phyloP scores from a whole-genome alignment of 169 alveolate species.

The Plasmodium knowlesi region DNA sequence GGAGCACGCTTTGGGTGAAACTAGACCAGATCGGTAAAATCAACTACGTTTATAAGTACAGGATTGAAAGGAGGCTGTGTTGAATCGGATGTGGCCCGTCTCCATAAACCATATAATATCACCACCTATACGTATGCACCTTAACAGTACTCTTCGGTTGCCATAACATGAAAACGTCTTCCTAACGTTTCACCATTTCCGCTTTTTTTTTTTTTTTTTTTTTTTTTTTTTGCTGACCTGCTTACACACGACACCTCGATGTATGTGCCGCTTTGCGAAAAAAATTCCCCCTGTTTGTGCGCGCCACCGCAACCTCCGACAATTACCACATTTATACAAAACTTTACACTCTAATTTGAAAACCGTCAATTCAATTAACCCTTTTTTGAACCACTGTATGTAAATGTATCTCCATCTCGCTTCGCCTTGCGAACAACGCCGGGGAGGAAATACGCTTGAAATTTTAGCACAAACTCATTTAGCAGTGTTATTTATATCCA shows the following conservation, averaged over 20 bases:
- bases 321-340: not conserved
- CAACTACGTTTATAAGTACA: not conserved
- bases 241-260: not conserved
- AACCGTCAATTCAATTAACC: not conserved
- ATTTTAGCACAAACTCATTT: not conserved
- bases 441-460: constrained; percentile 1
- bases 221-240: not conserved
- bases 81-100: not conserved
- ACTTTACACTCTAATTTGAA: not conserved
- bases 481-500: not conserved
- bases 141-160: not conserved
- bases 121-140: not conserved
- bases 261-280: not conserved
- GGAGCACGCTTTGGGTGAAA: not conserved
- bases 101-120: not conserved
- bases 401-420: not conserved
- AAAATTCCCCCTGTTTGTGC: not conserved
- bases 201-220: not conserved
- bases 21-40: not conserved
- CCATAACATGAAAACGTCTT: not conserved
- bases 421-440: not conserved
- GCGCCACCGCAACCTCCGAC: not conserved
- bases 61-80: not conserved
- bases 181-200: not conserved
- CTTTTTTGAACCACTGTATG: not conserved